Percentiles rank a stretch among this genome's conserved stretches.
Evolutionary conservation across 208 protist genomes (phyloP).

Genomic region (Acanthamoeba lenticulata): DNA sequence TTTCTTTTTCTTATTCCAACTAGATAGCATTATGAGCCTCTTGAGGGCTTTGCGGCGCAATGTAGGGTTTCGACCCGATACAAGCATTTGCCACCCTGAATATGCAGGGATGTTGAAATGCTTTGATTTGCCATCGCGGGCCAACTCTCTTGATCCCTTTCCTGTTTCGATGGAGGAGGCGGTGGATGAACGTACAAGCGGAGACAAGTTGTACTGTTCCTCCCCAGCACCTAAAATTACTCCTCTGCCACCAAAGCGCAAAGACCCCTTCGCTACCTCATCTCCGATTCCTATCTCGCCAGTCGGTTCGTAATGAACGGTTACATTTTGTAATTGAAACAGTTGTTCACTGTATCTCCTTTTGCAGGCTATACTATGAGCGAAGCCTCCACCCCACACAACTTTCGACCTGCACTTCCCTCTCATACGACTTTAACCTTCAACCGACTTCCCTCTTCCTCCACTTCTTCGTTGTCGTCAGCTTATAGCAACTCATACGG

Average conservation of each 20-base stretch:
- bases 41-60: slow-evolving; percentile 16
- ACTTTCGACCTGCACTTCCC: background rate
- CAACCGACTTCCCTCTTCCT: too few relatives aligned
- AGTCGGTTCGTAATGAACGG: too few relatives aligned
- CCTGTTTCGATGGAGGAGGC: slow-evolving; percentile 49
- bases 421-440: background rate
- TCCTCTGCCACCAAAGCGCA: background rate
- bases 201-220: background rate
- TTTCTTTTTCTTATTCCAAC: background rate
- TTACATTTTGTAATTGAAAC: too few relatives aligned
- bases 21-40: background rate
- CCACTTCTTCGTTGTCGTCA: background rate
- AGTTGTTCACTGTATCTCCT: too few relatives aligned
- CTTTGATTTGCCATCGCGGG: slow-evolving; percentile 49
- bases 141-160: slow-evolving; percentile 53
- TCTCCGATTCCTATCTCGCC: too few relatives aligned
- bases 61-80: background rate
- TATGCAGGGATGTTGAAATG: slow-evolving; percentile 54
- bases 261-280: background rate
- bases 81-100: background rate
- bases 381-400: too few relatives aligned
- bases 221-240: background rate
- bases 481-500: background rate
- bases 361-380: too few relatives aligned
- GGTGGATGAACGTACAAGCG: background rate